phyloP scores from a whole-genome alignment of 2,329 filamentous ascomycete genomes.

The Neofusicoccum sp. region DNA sequence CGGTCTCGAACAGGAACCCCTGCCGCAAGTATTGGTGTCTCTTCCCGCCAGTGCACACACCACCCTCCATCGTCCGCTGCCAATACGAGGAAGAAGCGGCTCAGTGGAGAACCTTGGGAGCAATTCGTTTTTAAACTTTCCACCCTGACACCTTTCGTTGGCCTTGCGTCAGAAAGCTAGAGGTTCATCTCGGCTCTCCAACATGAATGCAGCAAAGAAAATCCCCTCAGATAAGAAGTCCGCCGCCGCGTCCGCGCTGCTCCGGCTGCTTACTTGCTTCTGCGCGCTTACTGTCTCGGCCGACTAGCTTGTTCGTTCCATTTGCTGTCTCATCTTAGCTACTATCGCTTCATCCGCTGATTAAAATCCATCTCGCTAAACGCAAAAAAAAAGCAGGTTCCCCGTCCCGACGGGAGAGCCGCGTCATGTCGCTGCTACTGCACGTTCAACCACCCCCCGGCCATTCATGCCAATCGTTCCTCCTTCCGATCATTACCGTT shows the following conservation, averaged over 20 bases:
- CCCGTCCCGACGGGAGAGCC: not conserved
- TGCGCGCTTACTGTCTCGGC: not conserved
- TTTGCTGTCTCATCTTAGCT: not conserved
- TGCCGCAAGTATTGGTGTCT: no score
- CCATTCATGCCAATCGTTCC: not conserved
- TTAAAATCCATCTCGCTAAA: not conserved
- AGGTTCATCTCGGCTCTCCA: not conserved
- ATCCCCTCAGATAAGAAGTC: not conserved
- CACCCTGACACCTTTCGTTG: not conserved
- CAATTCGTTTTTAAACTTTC: no score
- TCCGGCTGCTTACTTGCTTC: slow-evolving; percentile 9
- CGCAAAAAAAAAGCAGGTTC: not conserved
- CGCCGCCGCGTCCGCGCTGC: no score
- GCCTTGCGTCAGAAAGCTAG: not conserved
- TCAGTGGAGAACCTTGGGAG: no score
- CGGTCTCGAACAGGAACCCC: not conserved
- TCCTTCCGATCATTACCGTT: not conserved
- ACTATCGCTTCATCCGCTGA: not conserved
- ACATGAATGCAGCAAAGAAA: not conserved
- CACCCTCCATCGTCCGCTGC: no score
- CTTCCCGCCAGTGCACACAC: no score
- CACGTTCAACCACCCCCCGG: not conserved
- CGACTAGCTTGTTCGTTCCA: not conserved
- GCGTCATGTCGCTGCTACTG: not conserved
- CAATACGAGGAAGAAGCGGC: no score